Base-by-base conservation (phyloP, 2,329 filamentous ascomycete genomes). In the Pseudodiploospora longispora region DNA sequence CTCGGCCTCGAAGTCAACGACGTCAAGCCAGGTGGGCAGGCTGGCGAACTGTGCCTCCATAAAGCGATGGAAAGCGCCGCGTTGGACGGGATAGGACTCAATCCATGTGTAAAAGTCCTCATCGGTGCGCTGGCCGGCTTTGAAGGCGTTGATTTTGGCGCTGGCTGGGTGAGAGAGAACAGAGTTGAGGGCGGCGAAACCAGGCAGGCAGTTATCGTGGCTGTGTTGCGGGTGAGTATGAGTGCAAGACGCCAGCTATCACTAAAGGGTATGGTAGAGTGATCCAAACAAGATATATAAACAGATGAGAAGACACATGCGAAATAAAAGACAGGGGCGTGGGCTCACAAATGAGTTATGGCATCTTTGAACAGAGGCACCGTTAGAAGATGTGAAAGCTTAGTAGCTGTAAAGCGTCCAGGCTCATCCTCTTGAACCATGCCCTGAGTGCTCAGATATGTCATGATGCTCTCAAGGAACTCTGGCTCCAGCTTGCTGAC, bases 1-100 rank as follows among this genome's bases (percentile, higher is more conserved):
- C 36, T 55, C 54, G 4, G 27, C 7, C n/a, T 30, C 43, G 35
- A 56, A 56, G 35, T 55, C 47, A 19, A 55, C 47, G 27, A 43
- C 52, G 37, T 47, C 47, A 6, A 57, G 47, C 55, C 54, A 57
- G 2, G 47, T 49, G 7, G 56, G 54, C 27, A 55, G 43, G 7
- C 47, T 42, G 27, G 52, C 43, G 12, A 52, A 52, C 35, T 55
- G 51, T 6, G 49, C 51, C 42, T 56, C 51, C 55, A 59, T 57
- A 46, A 55, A 58, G 10, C 45, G 44, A 36, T 57, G 56, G 30
- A 56, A 57, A 4, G 56, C 52, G 9, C 42, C 44, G n/a, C 47
- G 44, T 30, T 52, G 46, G 4, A 46, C 48, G 3, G 51, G 51
- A 29, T 52, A 44, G n/a, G 44, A 45, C 12, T 50, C 44, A 3